Evolutionary conservation across 2,329 filamentous ascomycete species (phyloP).

Genomic region (Colletotrichum tabaci): DNA sequence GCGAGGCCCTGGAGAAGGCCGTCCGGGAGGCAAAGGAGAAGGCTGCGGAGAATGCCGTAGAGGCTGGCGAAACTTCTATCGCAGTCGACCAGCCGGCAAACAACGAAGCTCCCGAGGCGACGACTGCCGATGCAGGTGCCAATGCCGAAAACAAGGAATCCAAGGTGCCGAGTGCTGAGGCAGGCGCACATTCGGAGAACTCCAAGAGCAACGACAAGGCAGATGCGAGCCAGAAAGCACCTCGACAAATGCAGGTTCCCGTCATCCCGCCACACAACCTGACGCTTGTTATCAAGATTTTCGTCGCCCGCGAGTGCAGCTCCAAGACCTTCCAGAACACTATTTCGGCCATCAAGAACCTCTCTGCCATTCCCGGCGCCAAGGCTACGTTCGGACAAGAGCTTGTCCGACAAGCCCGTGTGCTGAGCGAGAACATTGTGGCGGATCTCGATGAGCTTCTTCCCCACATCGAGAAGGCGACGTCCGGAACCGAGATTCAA

Average conservation of each 20-base stretch:
- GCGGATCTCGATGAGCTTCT: conserved; percentile 87
- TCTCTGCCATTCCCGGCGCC: conserved; percentile 92
- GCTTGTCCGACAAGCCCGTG: conserved; percentile 87
- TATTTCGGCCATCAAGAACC: conserved; percentile 97
- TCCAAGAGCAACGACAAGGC: conserved; percentile 58
- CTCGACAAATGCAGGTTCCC: conserved; percentile 80
- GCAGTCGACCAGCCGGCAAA: conserved; percentile 41
- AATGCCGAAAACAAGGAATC: conserved; percentile 34
- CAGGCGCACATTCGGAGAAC: conserved; percentile 41
- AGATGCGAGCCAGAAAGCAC: conserved; percentile 62
- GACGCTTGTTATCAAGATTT: conserved; percentile 94
- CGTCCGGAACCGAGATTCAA: conserved; percentile 94
- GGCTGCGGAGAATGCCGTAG: conserved; percentile 44
- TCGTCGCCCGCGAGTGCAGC: conserved; percentile 95
- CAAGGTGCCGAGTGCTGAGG: background rate
- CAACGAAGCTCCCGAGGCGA: conserved; percentile 45
- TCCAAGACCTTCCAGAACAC: conserved; percentile 99
- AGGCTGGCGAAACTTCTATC: conserved; percentile 29
- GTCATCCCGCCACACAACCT: conserved; percentile 91
- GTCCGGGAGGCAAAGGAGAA: conserved; percentile 55
- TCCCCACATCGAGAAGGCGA: conserved; percentile 87
- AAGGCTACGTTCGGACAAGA: conserved; percentile 94
- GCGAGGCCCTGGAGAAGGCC: conserved; percentile 73
- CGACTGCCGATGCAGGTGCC: conserved; percentile 39
- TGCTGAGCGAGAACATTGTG: conserved; percentile 87